A percentile compares a stretch with the other conserved stretches of the same genome.
These are phyloP conservation scores for Lactuca sativa DNA, from an alignment of 129 eudicot species.

Conservation along the genomic window DNA sequence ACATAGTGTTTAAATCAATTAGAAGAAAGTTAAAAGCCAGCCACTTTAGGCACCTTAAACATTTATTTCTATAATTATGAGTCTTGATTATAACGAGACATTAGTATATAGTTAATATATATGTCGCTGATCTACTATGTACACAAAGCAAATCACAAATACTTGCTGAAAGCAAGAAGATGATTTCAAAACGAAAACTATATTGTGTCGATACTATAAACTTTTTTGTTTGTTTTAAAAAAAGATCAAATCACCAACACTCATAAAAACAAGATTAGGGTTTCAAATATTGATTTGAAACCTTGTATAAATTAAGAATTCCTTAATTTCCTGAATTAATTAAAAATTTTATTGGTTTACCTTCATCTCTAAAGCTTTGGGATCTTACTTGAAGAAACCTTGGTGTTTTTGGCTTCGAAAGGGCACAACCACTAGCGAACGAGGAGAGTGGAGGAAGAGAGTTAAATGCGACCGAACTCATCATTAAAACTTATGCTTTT, in stretches of 20 bases:
- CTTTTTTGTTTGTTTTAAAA: not conserved
- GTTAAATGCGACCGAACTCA: slow-evolving; percentile 14
- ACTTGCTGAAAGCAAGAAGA: not conserved
- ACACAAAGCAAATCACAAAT: not conserved
- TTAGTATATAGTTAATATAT: too few species aligned
- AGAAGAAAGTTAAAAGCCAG: not conserved
- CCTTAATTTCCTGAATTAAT: not conserved
- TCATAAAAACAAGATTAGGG: not conserved
- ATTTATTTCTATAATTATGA: not conserved
- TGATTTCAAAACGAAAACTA: not conserved
- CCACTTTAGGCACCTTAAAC: not conserved
- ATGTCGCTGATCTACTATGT: not conserved
- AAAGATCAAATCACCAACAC: not conserved
- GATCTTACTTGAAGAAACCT: slow-evolving; percentile 38
- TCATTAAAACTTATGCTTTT: slow-evolving; percentile 8
- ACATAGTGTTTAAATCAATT: not conserved
- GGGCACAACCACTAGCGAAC: slow-evolving; percentile 14
- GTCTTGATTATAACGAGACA: not conserved
- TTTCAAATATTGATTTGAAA: not conserved
- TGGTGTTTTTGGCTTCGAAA: slow-evolving; percentile 29
- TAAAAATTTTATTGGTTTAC: slow-evolving; percentile 13
- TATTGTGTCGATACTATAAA: not conserved
- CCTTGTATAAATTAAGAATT: not conserved
- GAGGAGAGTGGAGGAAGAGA: slow-evolving; percentile 14
- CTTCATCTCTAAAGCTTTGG: slow-evolving; percentile 42